Conservation (phyloP, 441 rosid genomes). For the Biscutella laevigata region DNA sequence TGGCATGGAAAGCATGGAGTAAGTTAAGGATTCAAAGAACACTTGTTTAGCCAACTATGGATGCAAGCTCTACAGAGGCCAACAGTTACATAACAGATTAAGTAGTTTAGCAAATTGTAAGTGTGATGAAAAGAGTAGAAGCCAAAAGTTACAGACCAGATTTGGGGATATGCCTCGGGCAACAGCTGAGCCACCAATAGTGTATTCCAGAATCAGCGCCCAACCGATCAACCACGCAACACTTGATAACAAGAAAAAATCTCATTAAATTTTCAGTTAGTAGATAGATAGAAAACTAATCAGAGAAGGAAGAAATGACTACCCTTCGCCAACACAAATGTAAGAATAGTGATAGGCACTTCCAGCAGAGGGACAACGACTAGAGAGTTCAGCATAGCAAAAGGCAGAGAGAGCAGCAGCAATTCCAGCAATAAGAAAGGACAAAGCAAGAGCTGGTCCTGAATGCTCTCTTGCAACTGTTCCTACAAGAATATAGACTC, state of each 20-base stretch:
- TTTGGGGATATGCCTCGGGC: conserved; percentile 98
- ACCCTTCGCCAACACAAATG: conserved; percentile 97
- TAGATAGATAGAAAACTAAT: not conserved
- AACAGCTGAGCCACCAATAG: conserved; percentile 92
- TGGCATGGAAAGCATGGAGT: not conserved
- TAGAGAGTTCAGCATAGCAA: conserved; percentile 94
- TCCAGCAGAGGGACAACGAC: conserved; percentile 97
- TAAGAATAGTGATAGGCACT: conserved; percentile 97
- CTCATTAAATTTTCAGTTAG: not conserved
- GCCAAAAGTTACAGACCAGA: conserved; percentile 45
- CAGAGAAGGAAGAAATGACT: not conserved
- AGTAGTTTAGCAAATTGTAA: not conserved
- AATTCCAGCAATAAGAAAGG: conserved; percentile 85
- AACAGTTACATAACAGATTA: too few relatives aligned
- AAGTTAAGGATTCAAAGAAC: not conserved
- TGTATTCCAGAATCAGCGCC: conserved; percentile 87
- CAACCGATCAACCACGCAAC: conserved; percentile 96
- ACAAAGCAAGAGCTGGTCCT: conserved; percentile 82
- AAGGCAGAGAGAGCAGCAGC: conserved; percentile 94
- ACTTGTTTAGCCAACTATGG: not conserved
- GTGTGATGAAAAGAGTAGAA: not conserved
- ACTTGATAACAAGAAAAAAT: conserved; percentile 27
- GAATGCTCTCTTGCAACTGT: conserved; percentile 98
- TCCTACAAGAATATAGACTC: conserved; percentile 94
- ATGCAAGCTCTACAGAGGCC: not conserved